Conservation (phyloP, 208 protist genomes). For the Leishmania major region DNA sequence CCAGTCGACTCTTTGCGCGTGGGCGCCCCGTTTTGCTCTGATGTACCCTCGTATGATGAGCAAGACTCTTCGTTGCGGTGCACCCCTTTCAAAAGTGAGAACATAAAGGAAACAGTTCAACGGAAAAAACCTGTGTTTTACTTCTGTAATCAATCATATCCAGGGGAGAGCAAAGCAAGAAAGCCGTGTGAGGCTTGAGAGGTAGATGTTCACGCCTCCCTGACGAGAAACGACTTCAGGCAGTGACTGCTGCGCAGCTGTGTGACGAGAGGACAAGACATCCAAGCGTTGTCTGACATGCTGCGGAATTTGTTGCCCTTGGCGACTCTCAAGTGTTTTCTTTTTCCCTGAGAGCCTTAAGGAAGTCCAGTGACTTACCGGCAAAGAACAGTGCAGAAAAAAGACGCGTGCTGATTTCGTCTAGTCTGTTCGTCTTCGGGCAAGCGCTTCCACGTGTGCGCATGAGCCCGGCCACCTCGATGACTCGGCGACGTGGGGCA, state of each 20-base stretch:
- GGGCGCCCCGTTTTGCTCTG: neutral
- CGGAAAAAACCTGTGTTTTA: neutral
- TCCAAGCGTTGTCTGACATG: neutral
- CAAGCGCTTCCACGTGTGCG: neutral
- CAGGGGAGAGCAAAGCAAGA: neutral
- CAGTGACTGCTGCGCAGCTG: neutral
- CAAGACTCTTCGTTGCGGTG: conserved; percentile 12
- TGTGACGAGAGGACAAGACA: neutral
- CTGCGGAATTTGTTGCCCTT: neutral
- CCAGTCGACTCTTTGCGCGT: neutral
- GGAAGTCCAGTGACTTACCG: neutral
- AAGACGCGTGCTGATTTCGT: neutral
- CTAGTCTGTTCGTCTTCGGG: neutral
- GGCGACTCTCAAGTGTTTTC: neutral
- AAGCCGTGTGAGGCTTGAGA: neutral
- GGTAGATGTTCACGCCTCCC: neutral
- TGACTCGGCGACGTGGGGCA: neutral
- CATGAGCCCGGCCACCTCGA: neutral
- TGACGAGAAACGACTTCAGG: neutral
- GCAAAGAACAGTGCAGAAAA: neutral
- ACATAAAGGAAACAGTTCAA: neutral
- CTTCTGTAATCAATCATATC: neutral
- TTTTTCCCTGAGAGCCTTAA: neutral
- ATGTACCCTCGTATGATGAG: neutral
- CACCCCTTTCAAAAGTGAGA: neutral